Conservation (phyloP, 805 yeast genomes). For the Saccharomyces mikatae region DNA sequence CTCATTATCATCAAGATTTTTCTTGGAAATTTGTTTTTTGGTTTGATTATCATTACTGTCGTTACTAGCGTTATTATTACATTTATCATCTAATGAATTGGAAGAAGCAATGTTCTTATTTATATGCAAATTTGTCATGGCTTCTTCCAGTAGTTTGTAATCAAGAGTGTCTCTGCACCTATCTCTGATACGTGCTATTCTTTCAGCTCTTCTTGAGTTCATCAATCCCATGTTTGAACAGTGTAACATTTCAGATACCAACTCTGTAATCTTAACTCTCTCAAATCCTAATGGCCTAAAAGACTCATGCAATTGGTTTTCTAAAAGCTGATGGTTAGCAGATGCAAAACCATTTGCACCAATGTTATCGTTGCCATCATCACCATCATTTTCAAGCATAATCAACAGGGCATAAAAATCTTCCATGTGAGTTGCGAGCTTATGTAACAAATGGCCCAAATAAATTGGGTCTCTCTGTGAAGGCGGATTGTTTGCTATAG, state of each 20-base stretch:
- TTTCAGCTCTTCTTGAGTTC: constrained; percentile 67
- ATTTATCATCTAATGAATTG: background rate
- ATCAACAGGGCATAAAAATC: constrained; percentile 3
- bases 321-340: constrained; percentile 27
- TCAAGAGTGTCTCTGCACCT: constrained; percentile 38
- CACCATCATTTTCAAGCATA: constrained; percentile 20
- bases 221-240: constrained; percentile 91
- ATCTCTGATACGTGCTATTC: constrained; percentile 60
- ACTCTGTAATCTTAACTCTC: constrained; percentile 79
- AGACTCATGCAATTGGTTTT: constrained; percentile 57
- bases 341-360: background rate
- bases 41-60: constrained; percentile 7
- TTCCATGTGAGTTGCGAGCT: constrained; percentile 42
- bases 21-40: constrained; percentile 18
- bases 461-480: constrained; percentile 83
- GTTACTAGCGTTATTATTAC: constrained; percentile 2
- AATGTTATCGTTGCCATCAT: constrained; percentile 3
- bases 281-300: constrained; percentile 78
- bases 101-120: background rate
- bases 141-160: constrained; percentile 5
- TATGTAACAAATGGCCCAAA: constrained; percentile 71
- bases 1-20: constrained; percentile 28
- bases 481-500: constrained; percentile 80
- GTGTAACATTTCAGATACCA: constrained; percentile 86
- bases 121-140: background rate